A percentile compares a stretch with the other conserved stretches of the same genome.
Conservation (phyloP, 2,329 filamentous ascomycete species). For the Annulohypoxylon truncatum region DNA sequence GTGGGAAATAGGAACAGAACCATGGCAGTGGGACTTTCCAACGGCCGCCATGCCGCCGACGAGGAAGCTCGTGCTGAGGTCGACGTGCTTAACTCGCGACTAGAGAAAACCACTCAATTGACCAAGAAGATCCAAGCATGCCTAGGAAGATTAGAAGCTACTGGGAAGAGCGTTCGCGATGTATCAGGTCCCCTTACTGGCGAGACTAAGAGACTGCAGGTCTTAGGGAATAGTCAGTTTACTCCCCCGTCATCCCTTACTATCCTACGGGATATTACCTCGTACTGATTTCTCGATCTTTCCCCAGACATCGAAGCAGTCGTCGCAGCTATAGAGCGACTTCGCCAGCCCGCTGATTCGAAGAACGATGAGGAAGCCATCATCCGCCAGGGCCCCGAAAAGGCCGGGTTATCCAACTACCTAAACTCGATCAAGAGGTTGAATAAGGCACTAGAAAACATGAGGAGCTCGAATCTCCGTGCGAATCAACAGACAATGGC, state of each 20-base stretch:
- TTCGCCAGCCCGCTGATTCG: constrained; percentile 91
- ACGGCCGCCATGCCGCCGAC: constrained; percentile 65
- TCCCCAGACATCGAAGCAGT: constrained; percentile 82
- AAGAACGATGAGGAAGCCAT: constrained; percentile 92
- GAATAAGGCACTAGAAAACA: constrained; percentile 83
- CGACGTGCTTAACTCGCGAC: constrained; percentile 75
- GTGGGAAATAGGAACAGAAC: constrained; percentile 8
- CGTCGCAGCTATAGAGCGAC: constrained; percentile 85
- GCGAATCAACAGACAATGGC: constrained; percentile 90
- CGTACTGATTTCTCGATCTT: constrained; percentile 39
- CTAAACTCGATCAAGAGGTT: constrained; percentile 90
- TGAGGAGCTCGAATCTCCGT: constrained; percentile 89
- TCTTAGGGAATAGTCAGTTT: constrained; percentile 79
- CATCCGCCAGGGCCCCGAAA: constrained; percentile 86
- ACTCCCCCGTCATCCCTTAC: background rate
- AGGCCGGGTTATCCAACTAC: constrained; percentile 84
- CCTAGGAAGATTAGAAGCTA: constrained; percentile 83
- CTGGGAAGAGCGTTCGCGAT: constrained; percentile 89
- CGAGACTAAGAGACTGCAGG: constrained; percentile 89
- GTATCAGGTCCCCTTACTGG: constrained; percentile 92
- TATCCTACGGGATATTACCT: background rate
- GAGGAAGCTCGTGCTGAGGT: constrained; percentile 77
- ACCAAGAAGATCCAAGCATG: constrained; percentile 97
- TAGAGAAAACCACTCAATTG: constrained; percentile 92
- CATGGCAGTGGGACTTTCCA: constrained; percentile 65